phyloP scores from a whole-genome alignment of 129 eudicot species.

The Chrysanthemum seticuspe region DNA sequence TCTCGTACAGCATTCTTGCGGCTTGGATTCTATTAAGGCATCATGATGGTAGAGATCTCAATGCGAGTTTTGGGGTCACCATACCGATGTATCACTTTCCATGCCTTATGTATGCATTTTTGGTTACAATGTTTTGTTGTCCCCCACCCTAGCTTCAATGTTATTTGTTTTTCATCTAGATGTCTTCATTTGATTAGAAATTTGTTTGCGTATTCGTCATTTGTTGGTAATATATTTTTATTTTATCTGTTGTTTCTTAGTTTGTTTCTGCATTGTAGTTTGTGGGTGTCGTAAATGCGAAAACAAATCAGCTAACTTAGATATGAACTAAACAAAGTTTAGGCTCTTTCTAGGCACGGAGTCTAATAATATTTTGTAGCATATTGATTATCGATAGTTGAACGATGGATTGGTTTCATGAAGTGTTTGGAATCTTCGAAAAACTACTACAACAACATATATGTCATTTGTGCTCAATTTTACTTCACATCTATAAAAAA shows the following conservation, averaged over 20 bases:
- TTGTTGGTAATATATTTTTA: neutral
- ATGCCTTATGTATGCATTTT: slow-evolving; percentile 3
- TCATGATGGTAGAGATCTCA: slow-evolving; percentile 21
- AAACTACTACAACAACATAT: no score
- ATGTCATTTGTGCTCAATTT: no score
- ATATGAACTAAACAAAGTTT: no score
- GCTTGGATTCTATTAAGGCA: slow-evolving; percentile 37
- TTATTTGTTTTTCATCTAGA: neutral
- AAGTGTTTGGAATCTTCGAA: no score
- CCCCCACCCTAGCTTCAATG: slow-evolving; percentile 5
- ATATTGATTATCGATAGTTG: no score
- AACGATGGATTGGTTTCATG: no score
- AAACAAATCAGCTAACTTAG: no score
- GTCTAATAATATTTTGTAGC: no score
- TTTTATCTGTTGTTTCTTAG: neutral
- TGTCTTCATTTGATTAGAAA: neutral
- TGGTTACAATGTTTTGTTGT: neutral
- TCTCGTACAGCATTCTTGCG: slow-evolving; percentile 30
- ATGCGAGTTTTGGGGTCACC: neutral
- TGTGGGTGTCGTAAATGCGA: neutral
- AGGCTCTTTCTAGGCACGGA: no score
- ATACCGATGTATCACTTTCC: neutral
- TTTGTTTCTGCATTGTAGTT: neutral
- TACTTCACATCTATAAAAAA: no score
- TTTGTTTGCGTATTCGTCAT: neutral